Conservation (phyloP, 2,329 filamentous ascomycete species). For the Lasiodiplodia hormozganensis region DNA sequence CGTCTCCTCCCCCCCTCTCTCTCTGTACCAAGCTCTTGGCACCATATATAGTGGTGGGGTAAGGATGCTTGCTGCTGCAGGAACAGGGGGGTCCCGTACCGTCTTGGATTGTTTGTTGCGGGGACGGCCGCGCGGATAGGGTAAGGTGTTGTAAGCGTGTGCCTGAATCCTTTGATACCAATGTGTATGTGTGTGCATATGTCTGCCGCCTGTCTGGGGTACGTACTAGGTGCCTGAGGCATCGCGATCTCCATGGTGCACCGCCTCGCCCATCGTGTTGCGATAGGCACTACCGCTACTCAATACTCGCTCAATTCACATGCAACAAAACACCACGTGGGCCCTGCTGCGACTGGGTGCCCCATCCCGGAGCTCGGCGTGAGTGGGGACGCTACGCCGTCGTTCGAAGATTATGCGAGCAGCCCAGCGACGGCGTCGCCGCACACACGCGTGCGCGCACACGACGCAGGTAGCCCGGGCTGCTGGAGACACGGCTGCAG, state of each 20-base stretch:
- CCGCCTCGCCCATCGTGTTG: too few relatives aligned
- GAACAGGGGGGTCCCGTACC: background rate
- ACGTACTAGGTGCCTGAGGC: too few relatives aligned
- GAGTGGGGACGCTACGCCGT: background rate
- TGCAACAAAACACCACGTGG: background rate
- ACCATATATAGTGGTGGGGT: background rate
- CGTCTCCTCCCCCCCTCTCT: background rate
- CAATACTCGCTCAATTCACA: too few relatives aligned
- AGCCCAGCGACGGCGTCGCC: background rate
- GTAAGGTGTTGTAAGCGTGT: too few relatives aligned
- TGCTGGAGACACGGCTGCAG: background rate
- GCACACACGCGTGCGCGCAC: background rate
- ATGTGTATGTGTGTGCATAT: too few relatives aligned
- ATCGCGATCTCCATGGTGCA: too few relatives aligned
- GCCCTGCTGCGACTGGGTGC: background rate
- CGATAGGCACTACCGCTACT: too few relatives aligned
- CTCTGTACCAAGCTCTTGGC: background rate
- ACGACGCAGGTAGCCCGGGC: background rate
- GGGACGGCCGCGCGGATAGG: background rate
- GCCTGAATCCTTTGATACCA: too few relatives aligned
- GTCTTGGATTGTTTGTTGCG: background rate
- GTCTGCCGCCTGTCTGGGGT: too few relatives aligned
- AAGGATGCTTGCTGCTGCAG: background rate
- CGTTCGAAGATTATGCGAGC: background rate
- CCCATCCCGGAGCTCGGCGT: background rate